Evolutionary conservation across 23 red algal species (phyloP).

Genomic region (Gracilaria vermiculophylla): DNA sequence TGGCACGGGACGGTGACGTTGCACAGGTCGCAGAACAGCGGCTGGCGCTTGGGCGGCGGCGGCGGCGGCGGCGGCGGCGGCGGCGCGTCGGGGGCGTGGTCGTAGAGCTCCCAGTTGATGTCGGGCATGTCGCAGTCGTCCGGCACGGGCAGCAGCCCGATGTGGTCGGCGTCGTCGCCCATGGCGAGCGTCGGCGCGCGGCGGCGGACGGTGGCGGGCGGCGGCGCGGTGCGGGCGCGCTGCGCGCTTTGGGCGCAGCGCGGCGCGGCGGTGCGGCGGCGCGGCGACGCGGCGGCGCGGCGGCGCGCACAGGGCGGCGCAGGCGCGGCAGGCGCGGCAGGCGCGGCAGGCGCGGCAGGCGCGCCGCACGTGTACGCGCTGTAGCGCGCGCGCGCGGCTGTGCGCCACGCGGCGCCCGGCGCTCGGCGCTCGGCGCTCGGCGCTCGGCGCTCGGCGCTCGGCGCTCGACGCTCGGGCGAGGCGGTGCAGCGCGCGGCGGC

Average conservation of each 20-base stretch:
- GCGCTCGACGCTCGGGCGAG: constrained; percentile 1
- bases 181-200: background rate
- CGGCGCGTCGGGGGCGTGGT: background rate
- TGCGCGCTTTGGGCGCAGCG: too few species aligned
- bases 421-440: constrained; percentile 1
- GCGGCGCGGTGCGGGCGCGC: too few species aligned
- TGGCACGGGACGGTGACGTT: background rate
- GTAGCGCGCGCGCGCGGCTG: too few species aligned
- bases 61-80: background rate
- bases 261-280: too few species aligned
- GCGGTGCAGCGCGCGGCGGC: background rate
- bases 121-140: constrained; percentile 7
- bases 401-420: background rate
- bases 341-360: background rate
- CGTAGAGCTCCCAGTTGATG: background rate
- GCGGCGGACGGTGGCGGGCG: too few species aligned
- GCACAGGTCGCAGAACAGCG: background rate
- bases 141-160: background rate
- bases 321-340: background rate
- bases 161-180: background rate
- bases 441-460: background rate
- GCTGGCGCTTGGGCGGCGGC: background rate
- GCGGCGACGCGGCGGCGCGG: too few species aligned
- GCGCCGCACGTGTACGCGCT: too few species aligned
- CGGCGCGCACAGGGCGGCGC: too few species aligned